phyloP scores from a whole-genome alignment of 768 basidiomycete genomes.

The Boletus sp. region DNA sequence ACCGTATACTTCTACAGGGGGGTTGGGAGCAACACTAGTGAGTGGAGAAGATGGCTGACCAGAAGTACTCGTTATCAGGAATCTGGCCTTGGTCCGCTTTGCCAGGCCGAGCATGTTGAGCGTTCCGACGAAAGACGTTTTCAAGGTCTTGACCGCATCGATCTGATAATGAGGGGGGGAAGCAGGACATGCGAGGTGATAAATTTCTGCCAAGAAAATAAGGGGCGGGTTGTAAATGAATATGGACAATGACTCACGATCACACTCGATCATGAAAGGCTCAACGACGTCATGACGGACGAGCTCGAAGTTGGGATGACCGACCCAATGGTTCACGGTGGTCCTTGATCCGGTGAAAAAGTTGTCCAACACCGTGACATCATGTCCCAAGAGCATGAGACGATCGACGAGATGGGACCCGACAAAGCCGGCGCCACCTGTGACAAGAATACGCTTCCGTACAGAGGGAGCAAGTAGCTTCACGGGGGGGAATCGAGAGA shows the following conservation, averaged over 20 bases:
- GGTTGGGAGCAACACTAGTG: constrained; percentile 1
- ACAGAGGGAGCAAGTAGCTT: constrained; percentile 73
- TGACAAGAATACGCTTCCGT: constrained; percentile 90
- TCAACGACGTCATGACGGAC: constrained; percentile 97
- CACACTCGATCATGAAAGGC: constrained; percentile 98
- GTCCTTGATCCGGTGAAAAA: constrained; percentile 99
- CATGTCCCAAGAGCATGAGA: constrained; percentile 96
- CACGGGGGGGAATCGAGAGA: constrained; percentile 91
- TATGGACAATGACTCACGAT: constrained; percentile 56
- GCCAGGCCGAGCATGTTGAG: constrained; percentile 98
- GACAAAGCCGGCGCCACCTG: constrained; percentile 98
- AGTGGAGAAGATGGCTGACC: constrained; percentile 45
- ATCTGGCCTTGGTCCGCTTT: constrained; percentile 95
- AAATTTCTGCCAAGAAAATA: constrained; percentile 66
- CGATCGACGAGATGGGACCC: constrained; percentile 98
- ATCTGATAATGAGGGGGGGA: constrained; percentile 98
- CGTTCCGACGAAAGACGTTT: constrained; percentile 98
- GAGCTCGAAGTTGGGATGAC: constrained; percentile 98
- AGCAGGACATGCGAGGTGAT: constrained; percentile 97
- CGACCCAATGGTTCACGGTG: constrained; percentile 94
- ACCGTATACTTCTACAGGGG: constrained; percentile 83
- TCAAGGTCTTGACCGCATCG: constrained; percentile 97
- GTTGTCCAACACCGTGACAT: constrained; percentile 96
- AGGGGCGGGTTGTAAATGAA: not conserved
- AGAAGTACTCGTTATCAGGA: constrained; percentile 94